Evolutionary conservation across 257 asterid genomes (phyloP).

Genomic region (Solanum pennellii): DNA sequence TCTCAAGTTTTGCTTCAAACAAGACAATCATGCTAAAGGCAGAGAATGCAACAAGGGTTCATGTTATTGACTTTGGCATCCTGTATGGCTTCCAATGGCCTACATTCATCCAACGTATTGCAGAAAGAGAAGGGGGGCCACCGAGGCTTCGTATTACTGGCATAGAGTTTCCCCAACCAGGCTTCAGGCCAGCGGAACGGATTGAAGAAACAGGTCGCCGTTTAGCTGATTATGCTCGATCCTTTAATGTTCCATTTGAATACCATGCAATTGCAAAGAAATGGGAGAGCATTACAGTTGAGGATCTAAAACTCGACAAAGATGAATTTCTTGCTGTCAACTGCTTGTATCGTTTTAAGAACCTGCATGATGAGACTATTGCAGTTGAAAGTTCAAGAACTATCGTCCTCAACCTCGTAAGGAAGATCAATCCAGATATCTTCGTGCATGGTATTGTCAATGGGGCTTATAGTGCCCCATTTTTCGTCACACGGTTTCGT

Average conservation of each 20-base stretch:
- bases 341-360: slow-evolving; percentile 37
- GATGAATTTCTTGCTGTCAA: slow-evolving; percentile 54
- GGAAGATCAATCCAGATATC: slow-evolving; percentile 44
- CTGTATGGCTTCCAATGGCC: slow-evolving; percentile 69
- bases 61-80: slow-evolving; percentile 60
- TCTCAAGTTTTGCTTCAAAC: slow-evolving; percentile 29
- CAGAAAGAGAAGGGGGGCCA: slow-evolving; percentile 46
- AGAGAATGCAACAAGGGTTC: slow-evolving; percentile 19
- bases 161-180: slow-evolving; percentile 65
- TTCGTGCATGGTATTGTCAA: slow-evolving; percentile 55
- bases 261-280: slow-evolving; percentile 51
- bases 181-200: slow-evolving; percentile 57
- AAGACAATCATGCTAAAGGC: slow-evolving; percentile 28
- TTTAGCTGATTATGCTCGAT: slow-evolving; percentile 37
- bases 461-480: slow-evolving; percentile 61
- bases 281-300: slow-evolving; percentile 53
- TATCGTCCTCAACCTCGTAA: slow-evolving; percentile 39
- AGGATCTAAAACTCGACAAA: slow-evolving; percentile 50
- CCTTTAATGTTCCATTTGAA: slow-evolving; percentile 51
- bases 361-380: slow-evolving; percentile 57
- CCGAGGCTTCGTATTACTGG: slow-evolving; percentile 62
- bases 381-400: slow-evolving; percentile 39
- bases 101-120: slow-evolving; percentile 32
- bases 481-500: slow-evolving; percentile 58
- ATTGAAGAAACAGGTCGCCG: slow-evolving; percentile 57